A percentile compares a stretch with the other conserved stretches of the same genome.
phyloP scores from a whole-genome alignment of 2,329 filamentous ascomycete genomes.

The Paecilomyces fulvus region DNA sequence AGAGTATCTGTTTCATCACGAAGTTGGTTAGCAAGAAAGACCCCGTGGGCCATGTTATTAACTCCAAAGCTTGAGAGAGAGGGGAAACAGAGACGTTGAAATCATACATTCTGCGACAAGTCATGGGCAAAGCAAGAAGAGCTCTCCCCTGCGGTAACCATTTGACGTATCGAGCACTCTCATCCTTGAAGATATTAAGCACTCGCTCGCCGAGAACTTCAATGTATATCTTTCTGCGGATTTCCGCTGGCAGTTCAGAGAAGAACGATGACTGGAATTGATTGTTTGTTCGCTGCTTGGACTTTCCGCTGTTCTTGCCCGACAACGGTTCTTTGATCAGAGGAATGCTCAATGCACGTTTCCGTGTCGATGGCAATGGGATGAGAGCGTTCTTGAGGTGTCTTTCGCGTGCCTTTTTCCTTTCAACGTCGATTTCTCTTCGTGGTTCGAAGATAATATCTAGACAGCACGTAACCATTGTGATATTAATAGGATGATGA shows the following conservation, averaged over 20 bases:
- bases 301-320: background rate
- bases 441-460: background rate
- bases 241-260: background rate
- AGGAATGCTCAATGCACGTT: background rate
- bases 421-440: background rate
- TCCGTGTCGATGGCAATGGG: background rate
- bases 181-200: background rate
- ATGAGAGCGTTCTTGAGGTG: background rate
- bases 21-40: background rate
- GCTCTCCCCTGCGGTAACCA: background rate
- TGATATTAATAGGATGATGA: background rate
- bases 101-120: conserved; percentile 1
- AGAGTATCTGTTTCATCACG: conserved; percentile 1
- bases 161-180: background rate
- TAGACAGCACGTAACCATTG: background rate
- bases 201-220: background rate
- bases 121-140: background rate
- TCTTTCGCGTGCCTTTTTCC: background rate
- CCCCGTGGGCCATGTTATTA: no score
- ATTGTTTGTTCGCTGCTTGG: background rate
- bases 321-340: background rate
- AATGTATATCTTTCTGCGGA: conserved; percentile 1
- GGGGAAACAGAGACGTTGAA: background rate
- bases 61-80: background rate
- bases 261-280: conserved; percentile 1